Conservation (phyloP, 169 alveolate genomes). For the Plasmodium fragile region DNA sequence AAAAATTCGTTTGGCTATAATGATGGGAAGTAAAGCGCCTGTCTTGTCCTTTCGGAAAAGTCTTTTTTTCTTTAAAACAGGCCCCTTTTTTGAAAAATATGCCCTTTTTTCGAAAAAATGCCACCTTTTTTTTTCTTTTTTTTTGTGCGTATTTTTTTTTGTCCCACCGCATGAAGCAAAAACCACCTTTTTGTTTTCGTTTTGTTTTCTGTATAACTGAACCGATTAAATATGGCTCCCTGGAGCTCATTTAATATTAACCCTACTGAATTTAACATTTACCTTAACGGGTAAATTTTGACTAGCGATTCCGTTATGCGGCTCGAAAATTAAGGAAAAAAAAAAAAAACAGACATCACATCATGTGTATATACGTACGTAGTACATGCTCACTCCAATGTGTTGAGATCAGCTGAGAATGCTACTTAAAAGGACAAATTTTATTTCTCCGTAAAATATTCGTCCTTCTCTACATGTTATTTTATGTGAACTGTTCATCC, state of each 20-base stretch:
- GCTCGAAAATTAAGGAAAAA: not conserved
- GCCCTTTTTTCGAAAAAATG: not conserved
- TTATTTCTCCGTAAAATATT: not conserved
- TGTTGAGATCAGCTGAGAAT: not conserved
- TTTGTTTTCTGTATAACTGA: not conserved
- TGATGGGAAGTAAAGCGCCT: not conserved
- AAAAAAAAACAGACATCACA: not conserved
- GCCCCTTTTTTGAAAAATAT: not conserved
- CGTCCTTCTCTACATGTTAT: not conserved
- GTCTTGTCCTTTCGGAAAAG: not conserved
- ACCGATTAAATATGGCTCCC: not conserved
- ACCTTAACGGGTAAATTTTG: not conserved
- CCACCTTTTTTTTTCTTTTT: not conserved
- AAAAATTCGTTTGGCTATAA: slow-evolving; percentile 50
- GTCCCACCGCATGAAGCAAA: not conserved
- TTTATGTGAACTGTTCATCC: not conserved
- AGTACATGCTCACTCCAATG: not conserved
- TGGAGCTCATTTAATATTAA: not conserved
- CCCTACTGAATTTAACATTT: not conserved
- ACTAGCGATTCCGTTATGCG: not conserved
- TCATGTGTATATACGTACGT: not conserved
- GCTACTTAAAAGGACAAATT: not conserved
- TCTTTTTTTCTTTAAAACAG: not conserved
- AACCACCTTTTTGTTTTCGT: not conserved
- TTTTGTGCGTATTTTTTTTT: not conserved